phyloP scores from a whole-genome alignment of 1,139 yeast genomes.

The Hansenula sp. region DNA sequence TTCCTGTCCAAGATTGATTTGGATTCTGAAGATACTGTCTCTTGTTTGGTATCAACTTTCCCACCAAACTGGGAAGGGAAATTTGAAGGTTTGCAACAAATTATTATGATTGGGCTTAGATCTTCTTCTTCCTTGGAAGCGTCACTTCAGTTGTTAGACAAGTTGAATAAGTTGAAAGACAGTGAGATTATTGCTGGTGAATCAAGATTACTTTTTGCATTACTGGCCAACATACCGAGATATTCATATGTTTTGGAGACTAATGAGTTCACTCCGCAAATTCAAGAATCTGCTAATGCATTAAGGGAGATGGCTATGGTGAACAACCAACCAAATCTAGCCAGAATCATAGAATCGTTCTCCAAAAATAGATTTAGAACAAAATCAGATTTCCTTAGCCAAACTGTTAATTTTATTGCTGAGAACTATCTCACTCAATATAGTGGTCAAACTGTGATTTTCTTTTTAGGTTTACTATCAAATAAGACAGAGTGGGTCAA shows the following conservation, averaged over 20 bases:
- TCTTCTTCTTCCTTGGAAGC: slow-evolving; percentile 81
- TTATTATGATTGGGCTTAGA: slow-evolving; percentile 76
- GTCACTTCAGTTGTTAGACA: slow-evolving; percentile 69
- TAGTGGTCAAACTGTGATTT: slow-evolving; percentile 71
- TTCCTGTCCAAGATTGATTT: slow-evolving; percentile 84
- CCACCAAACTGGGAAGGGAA: slow-evolving; percentile 97
- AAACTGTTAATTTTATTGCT: slow-evolving; percentile 67
- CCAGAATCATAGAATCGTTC: slow-evolving; percentile 73
- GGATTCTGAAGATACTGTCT: slow-evolving; percentile 81
- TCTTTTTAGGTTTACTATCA: slow-evolving; percentile 72
- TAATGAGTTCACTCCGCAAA: slow-evolving; percentile 46
- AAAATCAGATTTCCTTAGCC: slow-evolving; percentile 83
- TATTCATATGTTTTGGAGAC: slow-evolving; percentile 75
- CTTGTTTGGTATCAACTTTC: slow-evolving; percentile 77
- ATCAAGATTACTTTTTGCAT: slow-evolving; percentile 63
- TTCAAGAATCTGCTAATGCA: slow-evolving; percentile 54
- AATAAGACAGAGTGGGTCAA: slow-evolving; percentile 80
- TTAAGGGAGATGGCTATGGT: slow-evolving; percentile 60
- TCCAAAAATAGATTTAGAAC: slow-evolving; percentile 79
- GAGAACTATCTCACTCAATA: slow-evolving; percentile 68
- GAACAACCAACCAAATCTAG: slow-evolving; percentile 53
- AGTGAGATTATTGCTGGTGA: slow-evolving; percentile 78
- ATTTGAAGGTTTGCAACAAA: slow-evolving; percentile 82
- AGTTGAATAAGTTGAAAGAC: slow-evolving; percentile 61
- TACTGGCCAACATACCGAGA: slow-evolving; percentile 79